Base-by-base conservation (phyloP, 2,329 filamentous ascomycete genomes). In the Neopestalotiopsis rosae region DNA sequence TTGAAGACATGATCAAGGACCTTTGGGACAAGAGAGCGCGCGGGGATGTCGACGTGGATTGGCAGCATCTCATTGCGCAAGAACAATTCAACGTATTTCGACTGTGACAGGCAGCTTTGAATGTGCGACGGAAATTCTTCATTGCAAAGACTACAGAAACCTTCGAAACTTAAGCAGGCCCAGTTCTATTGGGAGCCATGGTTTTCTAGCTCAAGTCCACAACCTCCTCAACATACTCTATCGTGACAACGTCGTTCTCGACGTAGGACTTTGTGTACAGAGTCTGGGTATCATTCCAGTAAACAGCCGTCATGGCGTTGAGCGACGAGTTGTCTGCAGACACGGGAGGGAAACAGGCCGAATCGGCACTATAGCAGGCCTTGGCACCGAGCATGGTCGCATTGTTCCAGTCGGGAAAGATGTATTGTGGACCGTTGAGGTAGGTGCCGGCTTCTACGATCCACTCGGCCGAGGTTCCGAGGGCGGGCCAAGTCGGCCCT, bases 31-130 rank as follows among this genome's bases (percentile, higher is more conserved):
- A 74, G 63, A 70, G 71, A 14, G 65, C 61, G 49, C 20, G 12
- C 63, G 28, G 69, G 63, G 69, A 67, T 1, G 67, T 63, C 4
- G 74, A 78, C 56, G 71, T 77, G 17, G 72, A 76, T 38, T 80
- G 79, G 79, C 76, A 78, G 49, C 76, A 79, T 58, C 70, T 80
- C n/a, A 76, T 77, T 30, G 73, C 71, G 17, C 72, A 79, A 62
- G 72, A 75, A n/a, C 74, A 76, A 13, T 79, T 79, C 70, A 78
- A 80, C 66, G 77, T 80, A 13, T 73, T 73, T 59, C 62, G 71
- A 32, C 66, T 73, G 14, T 62, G 32, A 62, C 14, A 52, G 12
- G 3, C 24, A 24, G 0, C 34, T 56, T 56, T n/a, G 6, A 6
- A 56, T 14, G 10, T 38, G 34, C 34, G 34, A 28, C 24, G 3